Base-by-base conservation (phyloP, 2,329 filamentous ascomycete species). In the Nectriaceae sp. region DNA sequence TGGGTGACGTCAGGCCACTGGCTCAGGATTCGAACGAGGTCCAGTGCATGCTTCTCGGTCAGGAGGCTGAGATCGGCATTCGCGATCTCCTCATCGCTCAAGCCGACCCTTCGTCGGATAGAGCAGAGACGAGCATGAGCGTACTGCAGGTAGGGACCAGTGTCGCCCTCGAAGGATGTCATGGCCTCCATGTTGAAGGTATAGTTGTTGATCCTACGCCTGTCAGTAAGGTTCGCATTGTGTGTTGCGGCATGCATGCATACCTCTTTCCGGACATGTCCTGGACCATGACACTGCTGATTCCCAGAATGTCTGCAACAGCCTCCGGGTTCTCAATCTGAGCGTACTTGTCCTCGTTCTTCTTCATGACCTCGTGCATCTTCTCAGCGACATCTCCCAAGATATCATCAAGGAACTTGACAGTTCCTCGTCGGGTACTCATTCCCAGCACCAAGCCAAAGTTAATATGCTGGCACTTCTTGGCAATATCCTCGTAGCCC, bases 281-380 rank as follows among this genome's bases (percentile, higher is more conserved):
- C 72, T 97, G 93, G 18, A 96, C 90, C 91, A 97, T 97, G 65
- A 97, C 93, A 65, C 89, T 88, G 56, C 88, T 92, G 66, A 97
- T 97, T 55, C 93, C 94, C 3, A 97, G 81, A 11, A 83, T 90
- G 73, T 97, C 94, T 52, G 94, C 91, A 10, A 86, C 88, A 46
- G 83, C 80, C 46, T 84, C 85, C 1, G 93, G 93, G 68, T 97
- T 78, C 64, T 87, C 88, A 18, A 99, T 87, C 71, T 97, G 91
- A 47, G 84, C 75, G 71, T 97, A 99, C 77, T 99, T 99, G 65
- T 81, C 78, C 62, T 88, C 80, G 70, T 97, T 97, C 75, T 87
- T 88, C 71, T 77, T 84, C 94, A 99, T 99, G 43, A 95, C 90
- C 53, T 96, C 90, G 77, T 97, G 93, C 94, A 99, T 99, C 73